Evolutionary conservation across 139 green algal genomes (phyloP).

Genomic region (Pleodorina starrii): DNA sequence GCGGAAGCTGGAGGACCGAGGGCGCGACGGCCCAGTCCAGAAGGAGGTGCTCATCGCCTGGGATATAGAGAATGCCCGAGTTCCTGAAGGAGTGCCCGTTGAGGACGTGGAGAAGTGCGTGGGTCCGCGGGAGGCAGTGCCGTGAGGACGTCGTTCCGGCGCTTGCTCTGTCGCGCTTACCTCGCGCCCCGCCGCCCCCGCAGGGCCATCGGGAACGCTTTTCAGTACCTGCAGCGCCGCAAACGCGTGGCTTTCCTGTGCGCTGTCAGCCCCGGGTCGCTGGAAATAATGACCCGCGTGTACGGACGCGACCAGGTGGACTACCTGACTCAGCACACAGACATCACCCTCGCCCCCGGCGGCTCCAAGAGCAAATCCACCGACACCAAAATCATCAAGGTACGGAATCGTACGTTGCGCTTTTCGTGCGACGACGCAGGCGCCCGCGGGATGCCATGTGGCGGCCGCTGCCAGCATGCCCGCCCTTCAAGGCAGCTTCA

Average conservation of each 20-base stretch:
- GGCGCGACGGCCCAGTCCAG: not conserved
- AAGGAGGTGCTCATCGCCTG: constrained; percentile 21
- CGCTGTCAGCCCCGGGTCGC: not conserved
- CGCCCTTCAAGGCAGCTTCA: too few relatives aligned
- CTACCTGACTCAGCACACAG: not conserved
- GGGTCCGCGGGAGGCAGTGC: too few relatives aligned
- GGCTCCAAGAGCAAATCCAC: not conserved
- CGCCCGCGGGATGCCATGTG: too few relatives aligned
- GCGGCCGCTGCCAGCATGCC: too few relatives aligned
- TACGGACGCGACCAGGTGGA: not conserved
- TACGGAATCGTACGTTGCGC: too few relatives aligned
- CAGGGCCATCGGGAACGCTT: constrained; percentile 23
- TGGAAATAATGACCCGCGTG: not conserved
- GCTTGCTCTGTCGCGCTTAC: too few relatives aligned
- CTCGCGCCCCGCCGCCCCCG: too few relatives aligned
- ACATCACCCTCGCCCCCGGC: not conserved
- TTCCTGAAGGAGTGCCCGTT: not conserved
- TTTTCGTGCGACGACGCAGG: too few relatives aligned
- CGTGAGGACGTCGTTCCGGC: too few relatives aligned
- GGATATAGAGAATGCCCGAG: constrained; percentile 19
- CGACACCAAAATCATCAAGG: not conserved
- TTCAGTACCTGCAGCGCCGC: not conserved
- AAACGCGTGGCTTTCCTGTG: not conserved
- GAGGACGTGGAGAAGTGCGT: constrained; percentile 25
- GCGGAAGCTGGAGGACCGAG: not conserved